Percentiles rank a stretch among this genome's conserved stretches.
These are phyloP conservation scores for Russula brevipes DNA, from an alignment of 768 basidiomycete genomes.

Conservation along the genomic window DNA sequence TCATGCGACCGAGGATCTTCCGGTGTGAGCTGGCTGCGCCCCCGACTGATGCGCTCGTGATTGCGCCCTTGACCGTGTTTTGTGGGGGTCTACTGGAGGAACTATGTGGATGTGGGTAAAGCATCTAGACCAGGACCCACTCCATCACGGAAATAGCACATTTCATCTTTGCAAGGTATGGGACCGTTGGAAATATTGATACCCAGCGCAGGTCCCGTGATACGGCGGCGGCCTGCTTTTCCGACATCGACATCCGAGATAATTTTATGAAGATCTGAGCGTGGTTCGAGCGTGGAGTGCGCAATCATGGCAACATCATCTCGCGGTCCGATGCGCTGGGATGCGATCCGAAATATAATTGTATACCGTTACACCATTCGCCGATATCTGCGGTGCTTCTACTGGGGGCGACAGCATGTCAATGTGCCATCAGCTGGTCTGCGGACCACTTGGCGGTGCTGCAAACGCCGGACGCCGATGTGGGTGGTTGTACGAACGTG, in stretches of 20 bases:
- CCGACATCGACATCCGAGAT: neutral
- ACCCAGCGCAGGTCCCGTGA: slow-evolving; percentile 7
- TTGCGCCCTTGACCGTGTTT: neutral
- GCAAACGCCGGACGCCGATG: neutral
- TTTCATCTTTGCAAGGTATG: no score
- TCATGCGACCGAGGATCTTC: neutral
- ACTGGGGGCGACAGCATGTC: neutral
- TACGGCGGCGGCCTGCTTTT: neutral
- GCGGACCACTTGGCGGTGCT: neutral
- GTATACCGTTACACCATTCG: neutral
- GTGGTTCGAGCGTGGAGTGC: neutral
- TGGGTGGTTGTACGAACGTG: neutral
- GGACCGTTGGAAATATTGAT: neutral
- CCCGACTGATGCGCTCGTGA: neutral
- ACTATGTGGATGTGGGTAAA: neutral
- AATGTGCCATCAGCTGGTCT: neutral
- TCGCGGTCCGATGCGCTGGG: neutral
- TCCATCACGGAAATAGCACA: neutral
- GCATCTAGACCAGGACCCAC: no score
- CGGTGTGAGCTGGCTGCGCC: neutral
- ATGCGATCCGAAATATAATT: neutral
- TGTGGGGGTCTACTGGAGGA: neutral
- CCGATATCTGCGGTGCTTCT: neutral
- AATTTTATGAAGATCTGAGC: slow-evolving; percentile 1
- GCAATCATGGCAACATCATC: neutral